Base-by-base conservation (phyloP, 2,329 filamentous ascomycete genomes). In the Talaromyces marneffei region DNA sequence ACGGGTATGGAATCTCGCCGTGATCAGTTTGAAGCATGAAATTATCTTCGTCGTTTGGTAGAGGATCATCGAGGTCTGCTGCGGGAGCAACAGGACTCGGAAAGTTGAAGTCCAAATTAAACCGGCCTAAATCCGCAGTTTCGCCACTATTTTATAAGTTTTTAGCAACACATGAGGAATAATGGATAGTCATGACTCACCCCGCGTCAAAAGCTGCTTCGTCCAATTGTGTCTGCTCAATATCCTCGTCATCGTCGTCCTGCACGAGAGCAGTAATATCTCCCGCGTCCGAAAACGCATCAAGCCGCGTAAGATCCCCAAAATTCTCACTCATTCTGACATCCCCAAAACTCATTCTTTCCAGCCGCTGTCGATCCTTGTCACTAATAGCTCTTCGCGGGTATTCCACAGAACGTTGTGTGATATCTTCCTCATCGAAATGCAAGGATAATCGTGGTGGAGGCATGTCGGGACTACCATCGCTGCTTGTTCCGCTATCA, bases 241-340 rank as follows among this genome's bases (percentile, higher is more conserved):
- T 39, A n/a, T 65, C 67, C 27, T 67, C 72, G 9, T 71, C 71
- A 39, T 71, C 70, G 14, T 77, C 75, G 25, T 74, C 72, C 14
- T 71, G 64, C n/a, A 70, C 70, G 35, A 65, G 66, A 29, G 78
- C 69, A 10, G 75, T 73, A 25, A 74, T 69, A 31, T 79, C 79
- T 14, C 67, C 72, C 20, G 61, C 68, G 31, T 78, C 75, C 14
- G 65, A 78, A 1, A 73, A 77, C 12, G 77, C 76, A 57, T 80
- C 79, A 8, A 80, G 63, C 59, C 77, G 74, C 18, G 76, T 79
- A 52, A 78, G 64, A 59, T 81, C 80, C 1, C 73, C 79, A 65
- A 83, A 83, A 60, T 78, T 74, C 62, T 83, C 82, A 65, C 80
- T 83, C 53, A 82, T 68, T 20, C 77, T 70, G 23, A 72, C 68